Conservation (phyloP, 768 basidiomycete genomes). For the Boletus fagicola region DNA sequence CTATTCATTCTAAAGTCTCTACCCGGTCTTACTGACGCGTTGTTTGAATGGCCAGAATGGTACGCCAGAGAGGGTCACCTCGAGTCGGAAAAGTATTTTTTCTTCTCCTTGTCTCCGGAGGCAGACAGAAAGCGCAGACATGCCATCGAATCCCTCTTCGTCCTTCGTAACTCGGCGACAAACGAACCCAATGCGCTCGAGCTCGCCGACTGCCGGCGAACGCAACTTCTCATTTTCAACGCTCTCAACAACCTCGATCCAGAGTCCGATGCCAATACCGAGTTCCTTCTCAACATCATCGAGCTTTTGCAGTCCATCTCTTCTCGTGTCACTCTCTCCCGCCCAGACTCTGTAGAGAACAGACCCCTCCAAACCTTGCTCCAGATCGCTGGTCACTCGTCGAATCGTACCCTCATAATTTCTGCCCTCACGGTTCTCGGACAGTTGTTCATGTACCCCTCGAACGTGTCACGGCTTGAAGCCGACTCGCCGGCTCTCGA, state of each 20-base stretch:
- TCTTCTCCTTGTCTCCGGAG: constrained; percentile 58
- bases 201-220: constrained; percentile 56
- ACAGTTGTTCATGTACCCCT: constrained; percentile 57
- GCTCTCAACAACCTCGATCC: constrained; percentile 61
- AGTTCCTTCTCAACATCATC: constrained; percentile 68
- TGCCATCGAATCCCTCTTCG: constrained; percentile 81
- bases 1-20: constrained; percentile 68
- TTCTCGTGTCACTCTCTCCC: constrained; percentile 39
- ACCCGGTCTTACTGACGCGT: constrained; percentile 76
- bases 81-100: constrained; percentile 38
- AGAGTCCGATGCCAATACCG: constrained; percentile 63
- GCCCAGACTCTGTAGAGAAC: constrained; percentile 35
- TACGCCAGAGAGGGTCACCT: constrained; percentile 65
- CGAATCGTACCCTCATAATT: constrained; percentile 76
- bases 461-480: constrained; percentile 53
- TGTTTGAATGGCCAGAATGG: constrained; percentile 89
- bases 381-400: constrained; percentile 52
- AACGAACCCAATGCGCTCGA: constrained; percentile 65
- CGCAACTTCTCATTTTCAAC: constrained; percentile 62
- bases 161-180: constrained; percentile 83
- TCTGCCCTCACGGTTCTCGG: constrained; percentile 60
- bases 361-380: constrained; percentile 60
- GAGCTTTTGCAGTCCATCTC: constrained; percentile 71
- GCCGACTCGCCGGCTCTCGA: constrained; percentile 58
- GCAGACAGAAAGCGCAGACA: constrained; percentile 59